Evolutionary conservation across 1,284 basidiomycete genomes (phyloP).

Genomic region (Boletellus deceptivus): DNA sequence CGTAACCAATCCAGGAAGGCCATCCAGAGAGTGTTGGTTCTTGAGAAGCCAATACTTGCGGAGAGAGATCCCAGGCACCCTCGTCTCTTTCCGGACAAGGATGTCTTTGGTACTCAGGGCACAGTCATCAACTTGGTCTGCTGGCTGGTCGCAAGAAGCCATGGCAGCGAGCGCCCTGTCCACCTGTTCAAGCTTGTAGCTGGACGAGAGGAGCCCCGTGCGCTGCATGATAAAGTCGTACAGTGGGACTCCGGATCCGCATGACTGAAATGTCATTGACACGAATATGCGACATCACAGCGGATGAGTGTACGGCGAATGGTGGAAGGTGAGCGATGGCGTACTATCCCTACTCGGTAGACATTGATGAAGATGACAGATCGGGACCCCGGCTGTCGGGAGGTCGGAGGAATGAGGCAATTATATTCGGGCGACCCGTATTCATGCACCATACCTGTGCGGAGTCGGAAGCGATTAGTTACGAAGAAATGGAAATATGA

Average conservation of each 20-base stretch:
- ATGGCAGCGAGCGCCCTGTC: constrained; percentile 15
- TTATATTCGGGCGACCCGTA: constrained; percentile 53
- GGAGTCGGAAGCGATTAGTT: neutral
- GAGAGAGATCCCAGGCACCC: constrained; percentile 30
- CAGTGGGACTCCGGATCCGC: constrained; percentile 52
- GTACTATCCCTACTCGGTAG: constrained; percentile 48
- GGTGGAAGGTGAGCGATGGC: constrained; percentile 16
- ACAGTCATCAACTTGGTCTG: neutral
- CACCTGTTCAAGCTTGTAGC: constrained; percentile 28
- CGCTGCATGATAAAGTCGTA: constrained; percentile 48
- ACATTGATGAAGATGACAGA: constrained; percentile 51
- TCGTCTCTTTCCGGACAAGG: constrained; percentile 8
- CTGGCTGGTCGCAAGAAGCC: neutral
- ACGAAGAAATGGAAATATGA: neutral
- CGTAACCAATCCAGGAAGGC: constrained; percentile 40
- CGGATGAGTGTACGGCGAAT: neutral
- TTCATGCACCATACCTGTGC: constrained; percentile 47
- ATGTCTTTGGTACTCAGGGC: neutral
- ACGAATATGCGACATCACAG: neutral
- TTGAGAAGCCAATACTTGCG: constrained; percentile 44
- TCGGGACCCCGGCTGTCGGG: constrained; percentile 51
- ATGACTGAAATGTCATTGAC: constrained; percentile 39
- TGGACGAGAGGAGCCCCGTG: constrained; percentile 35
- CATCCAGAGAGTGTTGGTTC: constrained; percentile 52
- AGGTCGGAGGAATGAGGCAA: constrained; percentile 39